Percentiles rank a stretch among this genome's conserved stretches.
Conservation (phyloP, 2,329 filamentous ascomycete genomes). For the Aureobasidium mangrovei region DNA sequence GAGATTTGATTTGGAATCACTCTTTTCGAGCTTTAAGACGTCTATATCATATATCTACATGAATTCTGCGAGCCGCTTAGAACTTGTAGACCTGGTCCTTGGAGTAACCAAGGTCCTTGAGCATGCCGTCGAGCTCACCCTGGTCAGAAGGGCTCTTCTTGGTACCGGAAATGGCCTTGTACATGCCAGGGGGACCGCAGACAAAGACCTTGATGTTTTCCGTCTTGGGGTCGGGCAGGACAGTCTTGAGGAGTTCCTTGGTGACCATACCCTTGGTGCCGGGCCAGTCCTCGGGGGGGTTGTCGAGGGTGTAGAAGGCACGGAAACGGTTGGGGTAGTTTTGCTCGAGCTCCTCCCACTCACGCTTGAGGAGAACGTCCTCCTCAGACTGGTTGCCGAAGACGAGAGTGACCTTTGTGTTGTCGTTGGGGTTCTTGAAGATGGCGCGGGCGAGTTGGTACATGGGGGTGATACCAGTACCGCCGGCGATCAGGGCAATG, state of each 20-base stretch:
- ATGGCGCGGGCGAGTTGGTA: constrained; percentile 87
- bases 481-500: constrained; percentile 80
- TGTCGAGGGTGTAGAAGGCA: constrained; percentile 88
- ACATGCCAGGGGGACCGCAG: constrained; percentile 84
- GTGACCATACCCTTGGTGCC: constrained; percentile 65
- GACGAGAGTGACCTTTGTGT: constrained; percentile 93
- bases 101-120: constrained; percentile 75
- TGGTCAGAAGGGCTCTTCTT: constrained; percentile 94
- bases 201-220: constrained; percentile 96
- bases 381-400: constrained; percentile 85
- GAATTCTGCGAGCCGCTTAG: constrained; percentile 35
- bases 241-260: constrained; percentile 90
- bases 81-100: constrained; percentile 97
- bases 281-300: constrained; percentile 67
- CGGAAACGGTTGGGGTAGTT: constrained; percentile 91
- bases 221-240: constrained; percentile 83
- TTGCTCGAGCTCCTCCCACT: constrained; percentile 83
- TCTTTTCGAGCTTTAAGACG: neutral
- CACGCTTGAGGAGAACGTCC: constrained; percentile 82
- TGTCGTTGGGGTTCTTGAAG: constrained; percentile 92
- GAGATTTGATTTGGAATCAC: too few species aligned
- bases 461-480: constrained; percentile 96
- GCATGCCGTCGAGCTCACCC: constrained; percentile 72
- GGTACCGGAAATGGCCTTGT: constrained; percentile 80
- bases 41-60: neutral